Conservation (phyloP, 306 rosid species). For the Medicago arabica region DNA sequence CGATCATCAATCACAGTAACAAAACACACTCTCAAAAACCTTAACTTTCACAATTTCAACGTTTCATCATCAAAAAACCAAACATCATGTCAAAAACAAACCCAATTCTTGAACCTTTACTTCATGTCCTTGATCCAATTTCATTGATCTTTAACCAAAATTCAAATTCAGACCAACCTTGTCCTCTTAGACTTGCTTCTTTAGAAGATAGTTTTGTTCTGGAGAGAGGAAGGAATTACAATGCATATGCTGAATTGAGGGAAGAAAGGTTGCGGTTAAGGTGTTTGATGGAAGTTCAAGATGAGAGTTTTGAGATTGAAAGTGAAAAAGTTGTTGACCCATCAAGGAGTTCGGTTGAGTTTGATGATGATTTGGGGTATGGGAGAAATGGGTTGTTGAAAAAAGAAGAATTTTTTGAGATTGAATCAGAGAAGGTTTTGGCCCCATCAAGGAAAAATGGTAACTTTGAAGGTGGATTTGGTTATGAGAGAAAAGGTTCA, state of each 20-base stretch:
- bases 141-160: constrained; percentile 71
- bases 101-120: constrained; percentile 49
- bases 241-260: constrained; percentile 76
- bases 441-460: neutral
- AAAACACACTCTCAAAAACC: constrained; percentile 25
- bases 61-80: constrained; percentile 15
- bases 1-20: neutral
- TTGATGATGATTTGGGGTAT: neutral
- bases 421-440: neutral
- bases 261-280: constrained; percentile 60
- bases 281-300: constrained; percentile 31
- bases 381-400: neutral
- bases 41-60: constrained; percentile 21
- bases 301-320: constrained; percentile 36
- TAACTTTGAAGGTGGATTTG: neutral
- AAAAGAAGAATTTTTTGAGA: constrained; percentile 34
- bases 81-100: constrained; percentile 57
- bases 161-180: constrained; percentile 42
- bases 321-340: constrained; percentile 38
- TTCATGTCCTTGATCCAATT: constrained; percentile 73
- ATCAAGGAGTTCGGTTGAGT: constrained; percentile 47
- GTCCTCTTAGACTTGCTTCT: constrained; percentile 53
- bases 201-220: constrained; percentile 54
- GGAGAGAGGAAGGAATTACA: constrained; percentile 90
- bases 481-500: neutral